Evolutionary conservation across 352 stramenopile species (phyloP), one percentile per base, ranked within the genome.

Genomic region (Pythium coloratum): DNA sequence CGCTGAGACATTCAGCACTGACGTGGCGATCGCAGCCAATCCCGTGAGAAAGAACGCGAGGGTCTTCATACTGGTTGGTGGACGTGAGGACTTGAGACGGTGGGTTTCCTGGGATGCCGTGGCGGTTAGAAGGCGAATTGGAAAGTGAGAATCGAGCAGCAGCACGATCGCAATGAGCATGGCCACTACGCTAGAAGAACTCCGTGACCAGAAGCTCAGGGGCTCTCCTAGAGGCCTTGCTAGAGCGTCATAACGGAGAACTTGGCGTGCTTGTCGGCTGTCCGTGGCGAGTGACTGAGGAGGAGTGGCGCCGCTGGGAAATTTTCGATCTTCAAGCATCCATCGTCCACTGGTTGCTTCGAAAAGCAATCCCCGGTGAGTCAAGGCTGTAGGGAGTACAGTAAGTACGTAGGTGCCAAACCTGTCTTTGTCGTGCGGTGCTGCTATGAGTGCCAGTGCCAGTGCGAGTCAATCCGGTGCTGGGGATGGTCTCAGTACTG

Each of bases 321-420:
- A 18, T 30, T 53, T 53, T 53, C 46, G 46, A 53, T 53, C 46
- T 53, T 53, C 20, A 53, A 53, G 9, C n/a, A 32, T 53, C 7
- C 6, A 16, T 28, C 0, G 3, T 32, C 18, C 46, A 32, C 46
- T 3, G 18, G 18, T 24, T 32, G 8, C 46, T 32, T 53, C n/a
- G n/a, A 49, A 28, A 49, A 26, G 42, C 42, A 49, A 24, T 9
- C 14, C 46, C 3, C 16, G 20, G 18, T 53, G 46, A 14, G n/a
- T 32, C 46, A 32, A 53, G 12, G 46, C 18, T 6, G 40, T 30
- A 12, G 46, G 6, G 46, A 14, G 46, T 16, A 0, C 14, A 26
- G 40, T 18, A 42, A 9, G 7, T 2, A 42, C 12, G 40, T 28
- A n/a, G 44, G 34, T 9, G 7, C 34, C 34, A 9, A 2, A 7